Conservation (phyloP, 345 rosid species). For the Geranium rotundifolium region DNA sequence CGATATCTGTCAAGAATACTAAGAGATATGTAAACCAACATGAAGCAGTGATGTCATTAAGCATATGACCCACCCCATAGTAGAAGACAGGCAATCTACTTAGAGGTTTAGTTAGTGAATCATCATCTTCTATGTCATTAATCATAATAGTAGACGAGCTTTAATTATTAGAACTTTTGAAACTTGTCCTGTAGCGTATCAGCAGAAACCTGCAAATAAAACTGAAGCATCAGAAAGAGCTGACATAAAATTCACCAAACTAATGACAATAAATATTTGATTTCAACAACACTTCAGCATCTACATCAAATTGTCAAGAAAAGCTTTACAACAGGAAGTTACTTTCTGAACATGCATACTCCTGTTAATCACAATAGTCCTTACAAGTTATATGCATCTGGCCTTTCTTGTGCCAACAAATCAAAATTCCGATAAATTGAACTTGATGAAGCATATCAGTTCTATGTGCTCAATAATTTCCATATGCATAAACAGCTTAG, state of each 20-base stretch:
- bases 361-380: neutral
- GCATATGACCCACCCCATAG: conserved; percentile 93
- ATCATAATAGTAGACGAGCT: neutral
- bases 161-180: neutral
- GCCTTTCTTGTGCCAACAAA: neutral
- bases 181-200: neutral
- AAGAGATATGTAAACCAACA: conserved; percentile 97
- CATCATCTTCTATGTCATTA: conserved; percentile 25
- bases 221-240: neutral
- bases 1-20: conserved; percentile 73
- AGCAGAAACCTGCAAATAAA: neutral
- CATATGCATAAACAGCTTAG: neutral
- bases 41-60: conserved; percentile 90
- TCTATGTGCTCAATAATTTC: neutral
- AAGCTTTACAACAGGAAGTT: neutral
- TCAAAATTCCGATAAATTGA: neutral
- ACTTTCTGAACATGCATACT: neutral
- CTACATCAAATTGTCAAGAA: neutral
- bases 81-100: conserved; percentile 66
- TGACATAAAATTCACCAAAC: neutral
- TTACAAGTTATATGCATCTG: neutral
- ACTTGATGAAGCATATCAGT: neutral
- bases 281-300: neutral
- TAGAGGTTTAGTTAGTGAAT: conserved; percentile 38
- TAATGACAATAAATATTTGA: neutral